Evolutionary conservation across 2,329 filamentous ascomycete species (phyloP).

Genomic region (Hawksworthiomyces lignivorus): DNA sequence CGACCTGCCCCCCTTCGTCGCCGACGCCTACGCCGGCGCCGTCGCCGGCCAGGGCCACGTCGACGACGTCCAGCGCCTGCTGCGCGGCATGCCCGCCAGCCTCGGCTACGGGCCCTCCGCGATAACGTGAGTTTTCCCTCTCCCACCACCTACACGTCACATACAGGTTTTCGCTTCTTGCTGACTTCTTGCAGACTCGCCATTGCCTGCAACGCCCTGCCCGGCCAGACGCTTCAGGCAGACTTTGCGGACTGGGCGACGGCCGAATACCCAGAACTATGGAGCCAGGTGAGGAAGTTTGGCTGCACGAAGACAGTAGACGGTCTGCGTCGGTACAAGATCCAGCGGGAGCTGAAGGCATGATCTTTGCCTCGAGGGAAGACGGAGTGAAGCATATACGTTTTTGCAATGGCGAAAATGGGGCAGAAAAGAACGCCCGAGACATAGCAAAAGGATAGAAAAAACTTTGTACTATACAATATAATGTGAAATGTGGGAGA

Average conservation of each 20-base stretch:
- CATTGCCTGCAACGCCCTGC: conserved; percentile 67
- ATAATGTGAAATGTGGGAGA: too few relatives aligned
- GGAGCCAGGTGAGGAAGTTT: conserved; percentile 56
- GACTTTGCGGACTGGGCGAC: conserved; percentile 69
- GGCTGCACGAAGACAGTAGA: conserved; percentile 37
- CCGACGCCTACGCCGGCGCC: conserved; percentile 68
- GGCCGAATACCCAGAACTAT: conserved; percentile 57
- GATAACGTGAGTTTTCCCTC: conserved; percentile 54
- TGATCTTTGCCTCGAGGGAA: too few relatives aligned
- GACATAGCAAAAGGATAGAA: too few relatives aligned
- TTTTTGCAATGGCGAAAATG: too few relatives aligned
- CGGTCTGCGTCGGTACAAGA: conserved; percentile 41
- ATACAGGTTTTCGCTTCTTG: conserved; percentile 6
- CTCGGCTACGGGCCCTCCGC: conserved; percentile 60
- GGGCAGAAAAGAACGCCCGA: too few relatives aligned
- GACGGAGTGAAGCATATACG: too few relatives aligned
- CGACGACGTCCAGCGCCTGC: conserved; percentile 56
- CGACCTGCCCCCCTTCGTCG: conserved; percentile 65
- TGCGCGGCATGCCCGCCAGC: conserved; percentile 59
- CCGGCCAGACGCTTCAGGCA: conserved; percentile 55
- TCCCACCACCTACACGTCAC: neutral
- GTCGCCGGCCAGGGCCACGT: conserved; percentile 65
- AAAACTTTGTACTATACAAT: too few relatives aligned
- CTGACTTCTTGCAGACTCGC: conserved; percentile 50
- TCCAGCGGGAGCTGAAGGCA: conserved; percentile 29